A percentile compares a stretch with the other conserved stretches of the same genome.
phyloP scores from a whole-genome alignment of 2,329 filamentous ascomycete genomes.

The Penicillium italicum region DNA sequence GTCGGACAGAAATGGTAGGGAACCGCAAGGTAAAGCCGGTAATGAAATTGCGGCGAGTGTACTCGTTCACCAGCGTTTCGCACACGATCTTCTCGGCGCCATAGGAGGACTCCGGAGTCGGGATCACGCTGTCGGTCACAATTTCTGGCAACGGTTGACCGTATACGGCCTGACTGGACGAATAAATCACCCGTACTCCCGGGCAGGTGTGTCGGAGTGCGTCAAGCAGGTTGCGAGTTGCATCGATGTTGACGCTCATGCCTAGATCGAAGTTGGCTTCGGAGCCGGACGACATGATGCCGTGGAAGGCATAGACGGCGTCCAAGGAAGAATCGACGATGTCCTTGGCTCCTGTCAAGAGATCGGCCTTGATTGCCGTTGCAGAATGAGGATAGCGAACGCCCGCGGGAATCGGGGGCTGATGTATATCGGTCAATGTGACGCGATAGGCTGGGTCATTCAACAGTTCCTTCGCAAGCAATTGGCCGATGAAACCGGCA shows the following conservation, averaged over 20 bases:
- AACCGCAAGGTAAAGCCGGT: slow-evolving; percentile 58
- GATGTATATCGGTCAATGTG: slow-evolving; percentile 56
- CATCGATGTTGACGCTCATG: slow-evolving; percentile 59
- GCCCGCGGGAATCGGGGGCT: slow-evolving; percentile 50
- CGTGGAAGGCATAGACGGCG: slow-evolving; percentile 61
- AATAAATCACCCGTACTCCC: slow-evolving; percentile 58
- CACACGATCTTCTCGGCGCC: slow-evolving; percentile 62
- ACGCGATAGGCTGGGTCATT: slow-evolving; percentile 48
- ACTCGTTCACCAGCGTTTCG: slow-evolving; percentile 61
- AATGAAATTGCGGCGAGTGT: slow-evolving; percentile 57
- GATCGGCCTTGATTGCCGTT: slow-evolving; percentile 51
- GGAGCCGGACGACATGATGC: slow-evolving; percentile 64
- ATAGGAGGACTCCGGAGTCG: slow-evolving; percentile 61
- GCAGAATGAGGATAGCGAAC: slow-evolving; percentile 51
- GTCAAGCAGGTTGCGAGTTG: slow-evolving; percentile 54
- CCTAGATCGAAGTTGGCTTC: slow-evolving; percentile 60
- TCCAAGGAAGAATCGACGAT: slow-evolving; percentile 46
- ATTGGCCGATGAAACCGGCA: slow-evolving; percentile 63
- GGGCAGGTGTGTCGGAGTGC: slow-evolving; percentile 49
- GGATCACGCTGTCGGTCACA: slow-evolving; percentile 51
- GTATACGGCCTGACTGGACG: slow-evolving; percentile 62
- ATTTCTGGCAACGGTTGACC: slow-evolving; percentile 54
- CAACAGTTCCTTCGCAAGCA: slow-evolving; percentile 56
- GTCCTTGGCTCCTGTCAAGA: slow-evolving; percentile 44
- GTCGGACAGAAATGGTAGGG: slow-evolving; percentile 60